A percentile compares a stretch with the other conserved stretches of the same genome.
Evolutionary conservation across 2,329 filamentous ascomycete genomes (phyloP).

Genomic region (Penicillium concentricum): DNA sequence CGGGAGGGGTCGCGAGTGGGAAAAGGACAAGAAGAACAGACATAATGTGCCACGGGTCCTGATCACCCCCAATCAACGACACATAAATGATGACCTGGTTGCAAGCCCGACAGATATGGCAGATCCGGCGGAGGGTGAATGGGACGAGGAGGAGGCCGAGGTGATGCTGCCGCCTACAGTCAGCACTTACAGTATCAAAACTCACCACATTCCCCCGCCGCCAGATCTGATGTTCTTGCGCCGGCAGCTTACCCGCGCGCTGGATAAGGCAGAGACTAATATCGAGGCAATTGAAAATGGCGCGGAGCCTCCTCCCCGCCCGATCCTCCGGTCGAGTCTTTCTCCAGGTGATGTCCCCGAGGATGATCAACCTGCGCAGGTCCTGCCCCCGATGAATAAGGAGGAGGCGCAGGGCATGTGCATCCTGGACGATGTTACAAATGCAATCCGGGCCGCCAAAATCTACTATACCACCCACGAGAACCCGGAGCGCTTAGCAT

Average conservation of each 20-base stretch:
- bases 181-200: conserved; percentile 88
- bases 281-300: conserved; percentile 51
- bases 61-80: conserved; percentile 40
- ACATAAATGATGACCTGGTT: conserved; percentile 46
- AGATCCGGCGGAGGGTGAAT: conserved; percentile 48
- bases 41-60: conserved; percentile 43
- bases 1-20: conserved; percentile 70
- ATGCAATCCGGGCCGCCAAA: conserved; percentile 93
- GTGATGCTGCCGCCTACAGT: conserved; percentile 94
- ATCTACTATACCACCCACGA: conserved; percentile 95
- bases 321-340: conserved; percentile 32
- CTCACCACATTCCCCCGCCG: conserved; percentile 77
- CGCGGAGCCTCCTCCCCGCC: conserved; percentile 29
- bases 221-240: conserved; percentile 81
- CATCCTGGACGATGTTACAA: conserved; percentile 85
- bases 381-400: conserved; percentile 60
- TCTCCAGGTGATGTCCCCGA: conserved; percentile 37
- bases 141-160: conserved; percentile 57
- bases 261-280: conserved; percentile 68
- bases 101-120: conserved; percentile 52
- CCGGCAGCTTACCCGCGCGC: conserved; percentile 62
- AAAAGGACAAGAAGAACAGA: conserved; percentile 51
- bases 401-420: conserved; percentile 88
- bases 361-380: conserved; percentile 35
- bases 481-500: conserved; percentile 76